Base-by-base conservation (phyloP, 208 protist species). In the Leishmania arabica region DNA sequence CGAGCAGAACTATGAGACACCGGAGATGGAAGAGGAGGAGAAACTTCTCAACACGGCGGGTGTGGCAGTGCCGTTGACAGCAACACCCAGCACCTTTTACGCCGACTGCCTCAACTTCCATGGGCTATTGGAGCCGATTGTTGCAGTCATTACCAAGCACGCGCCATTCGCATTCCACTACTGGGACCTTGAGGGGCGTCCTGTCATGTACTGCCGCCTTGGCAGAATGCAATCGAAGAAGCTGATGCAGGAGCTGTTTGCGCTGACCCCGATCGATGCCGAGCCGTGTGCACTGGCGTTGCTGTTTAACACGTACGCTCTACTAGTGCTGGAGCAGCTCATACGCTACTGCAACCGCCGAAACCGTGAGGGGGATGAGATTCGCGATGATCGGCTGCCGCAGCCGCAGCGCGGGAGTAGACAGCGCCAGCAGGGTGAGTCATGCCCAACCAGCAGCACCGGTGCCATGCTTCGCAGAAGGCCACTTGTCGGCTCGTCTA, bases 111-210 rank as follows among this genome's bases (percentile, higher is more conserved):
- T 94, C 58, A 89, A 95, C 80, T 89, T 91, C 56, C 90, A 94
- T 74, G 79, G 73, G 19, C 72, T 93, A n/a, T 80, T 95, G 34
- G 7, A 80, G 65, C 90, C 92, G n/a, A 95, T 95, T 40, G 54
- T 91, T 37, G 72, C 65, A 6, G 72, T 82, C 40, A 77, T 95
- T 15, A 77, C 81, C 24, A 75, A 85, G 65, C 80, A 91, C 68
- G 78, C 89, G 21, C 84, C 87, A 11, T 87, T 88, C 27, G 85
- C 81, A 42, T 88, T 96, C 56, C 92, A 96, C 74, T 92, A 95
- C 84, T 93, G 88, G 83, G 92, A 96, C 80, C 87, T 89, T 15
- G 75, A 87, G 34, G 92, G 91, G 7, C 89, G 81, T 69, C 92
- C 92, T 4, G 87, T 95, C n/a, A 78, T 93, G 84, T 96, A 95